Base-by-base conservation (phyloP, 2,329 filamentous ascomycete genomes). In the Cladosporium sp. region DNA sequence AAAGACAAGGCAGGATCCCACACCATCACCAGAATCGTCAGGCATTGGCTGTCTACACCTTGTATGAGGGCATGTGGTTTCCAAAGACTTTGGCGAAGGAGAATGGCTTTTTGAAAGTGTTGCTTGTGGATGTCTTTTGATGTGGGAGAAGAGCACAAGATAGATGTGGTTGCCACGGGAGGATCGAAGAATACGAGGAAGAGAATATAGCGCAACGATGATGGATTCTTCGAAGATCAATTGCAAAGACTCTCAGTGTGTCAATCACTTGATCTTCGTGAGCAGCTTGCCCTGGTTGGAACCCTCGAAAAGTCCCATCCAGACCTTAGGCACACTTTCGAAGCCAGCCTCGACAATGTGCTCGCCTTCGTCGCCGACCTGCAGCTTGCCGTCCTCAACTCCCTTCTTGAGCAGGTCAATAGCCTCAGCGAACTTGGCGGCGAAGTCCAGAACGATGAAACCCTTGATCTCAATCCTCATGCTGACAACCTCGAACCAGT, bases 261-360 rank as follows among this genome's bases (percentile, higher is more conserved):
- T 27, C 19, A 27, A 8, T 17, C 30, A 48, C 18, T 34, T 48
- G 37, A 51, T 24, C 48, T 51, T 51, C 5, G 73, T 76, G 38
- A 74, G 58, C 47, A 77, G 61, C 64, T 77, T 77, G 15, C 74
- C 74, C 42, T 66, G 70, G 57, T 77, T 76, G 1, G 61, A 68
- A 2, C 75, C 75, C 9, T 68, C 61, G 52, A 77, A 78, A 56
- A 78, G 58, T 65, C 70, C 66, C 56, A 68, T 60, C 75, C 75
- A 78, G 19, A 72, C 75, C 61, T 70, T 70, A 2, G 74, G 75
- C 7, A 78, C 60, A 49, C 75, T 71, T 57, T 78, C 75, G 57
- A 78, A 77, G 50, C 61, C 64, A 0, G 70, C 68, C 34, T 70
- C 65, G 3, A 78, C 69, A 5, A 78, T 59, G 20, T 73, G 77